Evolutionary conservation across 2,329 filamentous ascomycete genomes (phyloP).

Genomic region (Ambrosiella xylebori): DNA sequence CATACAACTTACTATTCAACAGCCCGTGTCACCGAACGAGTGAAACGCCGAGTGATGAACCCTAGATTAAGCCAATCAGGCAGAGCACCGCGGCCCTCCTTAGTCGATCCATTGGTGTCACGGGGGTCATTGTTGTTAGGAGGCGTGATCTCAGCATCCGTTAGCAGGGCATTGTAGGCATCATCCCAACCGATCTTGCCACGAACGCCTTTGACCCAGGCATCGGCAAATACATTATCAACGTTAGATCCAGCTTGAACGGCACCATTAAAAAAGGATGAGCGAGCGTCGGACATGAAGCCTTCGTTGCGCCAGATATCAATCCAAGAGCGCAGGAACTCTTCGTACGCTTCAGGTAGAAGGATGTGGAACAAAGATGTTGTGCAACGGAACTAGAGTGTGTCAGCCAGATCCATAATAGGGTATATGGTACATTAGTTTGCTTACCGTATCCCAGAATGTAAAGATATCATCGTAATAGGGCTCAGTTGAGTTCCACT

Average conservation of each 20-base stretch:
- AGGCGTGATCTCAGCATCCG: constrained; percentile 47
- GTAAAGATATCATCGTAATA: constrained; percentile 60
- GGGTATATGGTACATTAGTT: neutral
- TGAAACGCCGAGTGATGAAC: constrained; percentile 46
- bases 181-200: constrained; percentile 47
- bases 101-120: constrained; percentile 42
- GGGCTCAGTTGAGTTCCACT: constrained; percentile 45
- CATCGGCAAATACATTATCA: constrained; percentile 56
- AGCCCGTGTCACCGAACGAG: constrained; percentile 44
- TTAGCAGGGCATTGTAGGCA: constrained; percentile 45
- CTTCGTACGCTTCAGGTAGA: constrained; percentile 44
- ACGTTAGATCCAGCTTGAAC: constrained; percentile 54
- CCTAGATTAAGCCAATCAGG: constrained; percentile 49
- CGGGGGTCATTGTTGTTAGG: constrained; percentile 39
- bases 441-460: constrained; percentile 36
- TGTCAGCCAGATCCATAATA: neutral
- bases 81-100: constrained; percentile 50
- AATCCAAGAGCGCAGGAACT: constrained; percentile 48
- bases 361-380: constrained; percentile 48
- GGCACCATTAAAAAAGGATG: constrained; percentile 51
- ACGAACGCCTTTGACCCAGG: constrained; percentile 49
- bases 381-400: constrained; percentile 38
- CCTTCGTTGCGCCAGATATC: constrained; percentile 50
- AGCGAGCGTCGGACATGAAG: constrained; percentile 48
- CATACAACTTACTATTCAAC: constrained; percentile 38